Conservation (phyloP, 345 rosid species). For the Barbarea vulgaris region DNA sequence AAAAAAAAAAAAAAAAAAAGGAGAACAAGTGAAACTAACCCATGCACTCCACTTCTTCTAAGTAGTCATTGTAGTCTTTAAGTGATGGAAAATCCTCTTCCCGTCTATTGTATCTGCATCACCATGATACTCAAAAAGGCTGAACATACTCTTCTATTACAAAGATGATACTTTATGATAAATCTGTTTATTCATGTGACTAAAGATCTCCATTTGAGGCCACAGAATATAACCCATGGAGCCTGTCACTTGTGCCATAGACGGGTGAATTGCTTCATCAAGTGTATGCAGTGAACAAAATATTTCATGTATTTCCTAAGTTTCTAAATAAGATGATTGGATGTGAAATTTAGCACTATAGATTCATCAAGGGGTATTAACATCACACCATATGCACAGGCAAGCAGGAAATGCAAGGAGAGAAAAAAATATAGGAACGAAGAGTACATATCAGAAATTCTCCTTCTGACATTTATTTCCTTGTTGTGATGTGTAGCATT, state of each 20-base stretch:
- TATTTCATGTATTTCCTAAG: background rate
- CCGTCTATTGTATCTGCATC: conserved; percentile 76
- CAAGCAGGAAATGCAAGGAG: background rate
- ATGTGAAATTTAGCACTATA: background rate
- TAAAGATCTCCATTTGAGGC: background rate
- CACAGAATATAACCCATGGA: background rate
- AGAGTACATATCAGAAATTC: conserved; percentile 68
- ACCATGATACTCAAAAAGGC: background rate
- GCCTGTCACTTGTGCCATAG: background rate
- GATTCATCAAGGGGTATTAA: background rate
- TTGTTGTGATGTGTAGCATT: conserved; percentile 57
- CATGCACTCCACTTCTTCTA: conserved; percentile 97
- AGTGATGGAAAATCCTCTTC: conserved; percentile 84
- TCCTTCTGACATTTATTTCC: conserved; percentile 74
- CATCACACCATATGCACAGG: background rate
- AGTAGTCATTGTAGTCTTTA: conserved; percentile 86
- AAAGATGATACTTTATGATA: background rate
- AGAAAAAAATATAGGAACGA: background rate
- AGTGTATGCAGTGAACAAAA: background rate
- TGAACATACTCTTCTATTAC: background rate
- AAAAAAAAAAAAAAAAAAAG: background rate
- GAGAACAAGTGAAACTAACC: conserved; percentile 52
- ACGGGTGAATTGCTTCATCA: background rate
- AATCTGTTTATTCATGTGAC: background rate
- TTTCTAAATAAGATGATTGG: background rate